Conservation (phyloP, 2,329 filamentous ascomycete genomes). For the Thermoascus crustaceus region DNA sequence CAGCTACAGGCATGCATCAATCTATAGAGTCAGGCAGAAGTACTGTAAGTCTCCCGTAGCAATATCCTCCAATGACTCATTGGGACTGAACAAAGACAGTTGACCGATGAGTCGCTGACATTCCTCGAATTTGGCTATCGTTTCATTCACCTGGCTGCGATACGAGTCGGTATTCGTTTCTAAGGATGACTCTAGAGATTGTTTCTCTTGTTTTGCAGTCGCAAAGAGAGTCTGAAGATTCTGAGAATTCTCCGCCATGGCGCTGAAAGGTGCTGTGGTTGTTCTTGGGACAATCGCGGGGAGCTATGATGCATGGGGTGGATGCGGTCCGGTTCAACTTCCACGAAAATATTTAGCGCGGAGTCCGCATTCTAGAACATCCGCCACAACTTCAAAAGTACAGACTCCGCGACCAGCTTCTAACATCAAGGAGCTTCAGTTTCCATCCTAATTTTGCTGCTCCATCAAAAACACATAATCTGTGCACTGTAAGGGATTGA, state of each 20-base stretch:
- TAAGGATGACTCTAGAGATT: conserved; percentile 53
- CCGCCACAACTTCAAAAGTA: too few species aligned
- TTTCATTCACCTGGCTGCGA: conserved; percentile 56
- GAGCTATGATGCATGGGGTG: too few species aligned
- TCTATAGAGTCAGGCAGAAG: conserved; percentile 9
- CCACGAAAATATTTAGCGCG: too few species aligned
- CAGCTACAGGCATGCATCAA: conserved; percentile 15
- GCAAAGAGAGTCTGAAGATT: conserved; percentile 49
- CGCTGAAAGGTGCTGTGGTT: background rate
- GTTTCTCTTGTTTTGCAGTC: conserved; percentile 48
- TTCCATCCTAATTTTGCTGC: too few species aligned
- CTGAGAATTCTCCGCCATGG: conserved; percentile 41
- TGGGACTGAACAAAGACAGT: conserved; percentile 78
- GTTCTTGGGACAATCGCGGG: too few species aligned
- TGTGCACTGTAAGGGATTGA: too few species aligned
- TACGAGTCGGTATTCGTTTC: conserved; percentile 59
- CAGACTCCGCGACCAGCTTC: too few species aligned
- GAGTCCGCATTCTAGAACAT: too few species aligned
- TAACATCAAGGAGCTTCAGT: too few species aligned
- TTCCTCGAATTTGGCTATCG: conserved; percentile 64
- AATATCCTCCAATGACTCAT: conserved; percentile 82
- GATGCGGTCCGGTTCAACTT: too few species aligned
- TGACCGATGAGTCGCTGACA: conserved; percentile 61
- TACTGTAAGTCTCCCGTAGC: conserved; percentile 75
- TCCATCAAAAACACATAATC: too few species aligned